phyloP scores from a whole-genome alignment of 1,284 basidiomycete species.

The Trichosporon sp. region DNA sequence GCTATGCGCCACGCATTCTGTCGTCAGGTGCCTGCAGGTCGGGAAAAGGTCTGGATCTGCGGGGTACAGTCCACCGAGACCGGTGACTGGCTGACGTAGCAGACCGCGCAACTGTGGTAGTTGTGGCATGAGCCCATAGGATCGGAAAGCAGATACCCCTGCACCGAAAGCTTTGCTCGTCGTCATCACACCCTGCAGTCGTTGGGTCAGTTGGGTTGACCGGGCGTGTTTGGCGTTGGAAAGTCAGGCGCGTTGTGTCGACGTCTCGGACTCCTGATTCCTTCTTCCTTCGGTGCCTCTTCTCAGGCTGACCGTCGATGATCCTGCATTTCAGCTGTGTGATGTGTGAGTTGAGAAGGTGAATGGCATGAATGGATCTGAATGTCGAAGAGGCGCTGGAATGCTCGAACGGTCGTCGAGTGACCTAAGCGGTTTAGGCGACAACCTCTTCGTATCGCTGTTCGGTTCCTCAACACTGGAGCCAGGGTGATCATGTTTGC shows the following conservation, averaged over 20 bases:
- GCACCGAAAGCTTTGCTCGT: too few relatives aligned
- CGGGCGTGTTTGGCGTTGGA: neutral
- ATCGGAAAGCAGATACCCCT: neutral
- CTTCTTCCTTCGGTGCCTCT: neutral
- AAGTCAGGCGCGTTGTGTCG: neutral
- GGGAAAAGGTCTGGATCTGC: neutral
- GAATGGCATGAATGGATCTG: neutral
- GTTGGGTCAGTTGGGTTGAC: neutral
- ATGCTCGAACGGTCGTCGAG: neutral
- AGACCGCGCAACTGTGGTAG: neutral
- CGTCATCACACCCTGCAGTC: too few relatives aligned
- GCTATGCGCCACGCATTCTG: neutral
- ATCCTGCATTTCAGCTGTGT: neutral
- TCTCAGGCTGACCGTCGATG: neutral
- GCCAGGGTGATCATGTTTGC: neutral
- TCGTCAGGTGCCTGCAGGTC: neutral
- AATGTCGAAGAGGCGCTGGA: conserved; percentile 4
- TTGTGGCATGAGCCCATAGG: neutral
- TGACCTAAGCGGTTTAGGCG: neutral
- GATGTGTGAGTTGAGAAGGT: neutral
- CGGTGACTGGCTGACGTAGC: too few relatives aligned
- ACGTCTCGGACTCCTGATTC: neutral
- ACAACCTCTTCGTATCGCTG: neutral
- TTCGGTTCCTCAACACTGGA: neutral
- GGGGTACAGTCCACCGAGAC: neutral